Evolutionary conservation across 2,329 filamentous ascomycete species (phyloP).

Genomic region (Aphanocladium album): DNA sequence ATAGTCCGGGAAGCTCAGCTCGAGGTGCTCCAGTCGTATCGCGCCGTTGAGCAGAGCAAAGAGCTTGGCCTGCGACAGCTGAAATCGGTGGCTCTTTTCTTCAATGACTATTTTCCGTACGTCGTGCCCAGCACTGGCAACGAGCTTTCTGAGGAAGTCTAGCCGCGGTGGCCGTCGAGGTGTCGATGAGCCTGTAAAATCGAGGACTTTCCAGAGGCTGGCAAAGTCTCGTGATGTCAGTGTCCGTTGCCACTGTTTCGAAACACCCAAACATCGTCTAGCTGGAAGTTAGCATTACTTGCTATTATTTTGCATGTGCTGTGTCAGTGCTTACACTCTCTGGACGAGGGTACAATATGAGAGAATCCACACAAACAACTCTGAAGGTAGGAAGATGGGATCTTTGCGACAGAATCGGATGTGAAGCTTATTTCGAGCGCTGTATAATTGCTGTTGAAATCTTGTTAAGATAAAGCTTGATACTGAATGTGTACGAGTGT

Average conservation of each 20-base stretch:
- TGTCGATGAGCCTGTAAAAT: slow-evolving; percentile 21
- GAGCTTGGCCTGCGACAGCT: slow-evolving; percentile 27
- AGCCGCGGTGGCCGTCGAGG: slow-evolving; percentile 21
- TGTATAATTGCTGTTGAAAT: slow-evolving; percentile 28
- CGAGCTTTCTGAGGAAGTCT: slow-evolving; percentile 24
- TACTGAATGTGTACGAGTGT: background rate
- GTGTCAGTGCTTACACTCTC: slow-evolving; percentile 22
- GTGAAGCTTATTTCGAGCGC: slow-evolving; percentile 31
- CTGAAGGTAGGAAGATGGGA: slow-evolving; percentile 31
- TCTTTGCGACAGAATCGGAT: slow-evolving; percentile 29
- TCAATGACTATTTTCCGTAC: slow-evolving; percentile 25
- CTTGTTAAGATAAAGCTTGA: background rate
- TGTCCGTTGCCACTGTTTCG: slow-evolving; percentile 27
- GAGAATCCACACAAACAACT: slow-evolving; percentile 33
- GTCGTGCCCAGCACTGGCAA: slow-evolving; percentile 28
- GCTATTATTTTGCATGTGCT: background rate
- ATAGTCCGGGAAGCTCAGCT: slow-evolving; percentile 17
- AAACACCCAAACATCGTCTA: slow-evolving; percentile 28
- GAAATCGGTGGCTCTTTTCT: slow-evolving; percentile 20
- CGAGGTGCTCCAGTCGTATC: slow-evolving; percentile 23
- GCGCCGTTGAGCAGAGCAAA: slow-evolving; percentile 23
- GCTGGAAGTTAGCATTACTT: background rate
- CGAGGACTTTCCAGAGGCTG: slow-evolving; percentile 28
- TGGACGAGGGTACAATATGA: slow-evolving; percentile 28
- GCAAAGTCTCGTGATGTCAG: slow-evolving; percentile 25